Evolutionary conservation across 495 filamentous ascomycete species (phyloP).

Genomic region (Lasiosphaeriaceae sp.): DNA sequence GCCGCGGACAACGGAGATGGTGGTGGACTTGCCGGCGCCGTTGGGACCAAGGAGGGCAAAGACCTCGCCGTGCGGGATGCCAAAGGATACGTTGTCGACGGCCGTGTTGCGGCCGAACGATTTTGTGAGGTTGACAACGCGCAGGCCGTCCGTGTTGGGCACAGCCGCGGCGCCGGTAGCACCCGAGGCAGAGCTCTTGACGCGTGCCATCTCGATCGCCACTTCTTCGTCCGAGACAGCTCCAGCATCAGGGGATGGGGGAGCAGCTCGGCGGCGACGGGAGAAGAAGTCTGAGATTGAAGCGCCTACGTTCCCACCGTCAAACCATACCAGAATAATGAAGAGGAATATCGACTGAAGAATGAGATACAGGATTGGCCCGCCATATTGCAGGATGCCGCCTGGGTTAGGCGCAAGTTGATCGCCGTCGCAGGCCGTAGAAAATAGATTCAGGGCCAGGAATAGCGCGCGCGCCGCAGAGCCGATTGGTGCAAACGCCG

Average conservation of each 20-base stretch:
- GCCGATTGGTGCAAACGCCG: constrained; percentile 63
- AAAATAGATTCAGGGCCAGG: constrained; percentile 73
- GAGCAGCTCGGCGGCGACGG: background rate
- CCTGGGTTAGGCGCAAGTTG: constrained; percentile 63
- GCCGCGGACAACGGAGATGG: constrained; percentile 79
- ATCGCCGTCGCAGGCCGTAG: constrained; percentile 61
- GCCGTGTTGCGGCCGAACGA: constrained; percentile 65
- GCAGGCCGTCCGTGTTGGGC: constrained; percentile 59
- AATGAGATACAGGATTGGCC: constrained; percentile 73
- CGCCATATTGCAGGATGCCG: constrained; percentile 67
- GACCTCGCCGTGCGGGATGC: constrained; percentile 69
- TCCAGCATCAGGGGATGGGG: constrained; percentile 1
- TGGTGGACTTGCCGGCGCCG: constrained; percentile 83
- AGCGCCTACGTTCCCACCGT: constrained; percentile 57
- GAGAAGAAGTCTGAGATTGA: constrained; percentile 40
- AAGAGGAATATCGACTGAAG: constrained; percentile 65
- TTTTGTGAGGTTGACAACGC: constrained; percentile 73
- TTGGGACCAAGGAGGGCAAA: constrained; percentile 87
- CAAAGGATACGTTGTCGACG: constrained; percentile 79
- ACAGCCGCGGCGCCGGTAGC: constrained; percentile 44
- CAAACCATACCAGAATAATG: constrained; percentile 63
- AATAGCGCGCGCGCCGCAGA: constrained; percentile 68
- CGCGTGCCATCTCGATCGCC: constrained; percentile 41
- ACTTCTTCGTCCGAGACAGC: constrained; percentile 42
- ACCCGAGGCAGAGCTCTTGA: constrained; percentile 31